Conservation (phyloP, 495 filamentous ascomycete genomes). For the Elasticomyces elasticus region DNA sequence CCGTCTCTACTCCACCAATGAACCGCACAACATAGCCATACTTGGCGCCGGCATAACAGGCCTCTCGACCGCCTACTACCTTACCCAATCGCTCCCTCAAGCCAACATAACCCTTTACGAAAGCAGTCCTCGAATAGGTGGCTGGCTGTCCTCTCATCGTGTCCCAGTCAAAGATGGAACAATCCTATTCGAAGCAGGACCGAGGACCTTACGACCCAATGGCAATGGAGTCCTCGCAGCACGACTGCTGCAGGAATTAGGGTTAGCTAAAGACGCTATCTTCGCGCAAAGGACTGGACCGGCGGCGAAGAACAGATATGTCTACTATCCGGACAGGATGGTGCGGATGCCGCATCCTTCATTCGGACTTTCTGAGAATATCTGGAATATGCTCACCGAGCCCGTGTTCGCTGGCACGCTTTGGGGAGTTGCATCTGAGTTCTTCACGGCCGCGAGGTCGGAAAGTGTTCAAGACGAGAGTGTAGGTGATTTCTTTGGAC, state of each 20-base stretch:
- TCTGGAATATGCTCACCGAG: constrained; percentile 40
- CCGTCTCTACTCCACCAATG: no score
- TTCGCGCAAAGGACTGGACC: constrained; percentile 40
- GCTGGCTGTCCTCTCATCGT: constrained; percentile 67
- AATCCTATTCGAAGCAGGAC: constrained; percentile 76
- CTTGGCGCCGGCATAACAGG: constrained; percentile 88
- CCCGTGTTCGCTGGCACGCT: constrained; percentile 51
- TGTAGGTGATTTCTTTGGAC: constrained; percentile 55
- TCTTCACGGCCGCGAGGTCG: constrained; percentile 18
- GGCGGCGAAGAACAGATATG: constrained; percentile 56
- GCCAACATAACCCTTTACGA: constrained; percentile 72
- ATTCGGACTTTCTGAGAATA: constrained; percentile 24
- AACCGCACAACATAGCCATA: constrained; percentile 49
- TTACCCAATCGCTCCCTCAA: constrained; percentile 49
- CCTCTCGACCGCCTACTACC: constrained; percentile 66
- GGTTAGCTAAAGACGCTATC: constrained; percentile 53
- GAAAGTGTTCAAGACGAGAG: constrained; percentile 53
- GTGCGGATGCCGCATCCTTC: constrained; percentile 53
- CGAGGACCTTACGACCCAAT: constrained; percentile 58
- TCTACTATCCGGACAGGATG: constrained; percentile 88
- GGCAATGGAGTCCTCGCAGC: constrained; percentile 41
- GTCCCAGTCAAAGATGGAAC: constrained; percentile 50
- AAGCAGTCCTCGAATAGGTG: constrained; percentile 55
- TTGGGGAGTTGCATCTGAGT: constrained; percentile 35
- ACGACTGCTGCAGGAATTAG: constrained; percentile 51